Evolutionary conservation across 1,139 yeast species (phyloP), one percentile per base, ranked within the genome.

Genomic region (Zygosaccharomyces sapae): DNA sequence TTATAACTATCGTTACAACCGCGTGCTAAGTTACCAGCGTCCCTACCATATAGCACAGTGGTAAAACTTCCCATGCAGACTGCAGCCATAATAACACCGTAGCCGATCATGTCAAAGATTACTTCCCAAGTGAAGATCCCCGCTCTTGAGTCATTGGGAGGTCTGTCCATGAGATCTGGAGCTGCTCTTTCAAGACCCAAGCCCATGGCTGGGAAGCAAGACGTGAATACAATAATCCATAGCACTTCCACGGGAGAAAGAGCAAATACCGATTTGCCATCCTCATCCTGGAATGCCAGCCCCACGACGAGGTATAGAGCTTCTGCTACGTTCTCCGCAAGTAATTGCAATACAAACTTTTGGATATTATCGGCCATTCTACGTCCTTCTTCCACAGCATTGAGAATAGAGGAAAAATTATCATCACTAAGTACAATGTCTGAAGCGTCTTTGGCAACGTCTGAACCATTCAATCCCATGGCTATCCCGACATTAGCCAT

Each of bases 181-280:
- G 90, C 97, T 30, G 94, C 97, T 4, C 96, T 95, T 69, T 92
- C 99, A 33, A 92, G 96, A 50, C 98, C 98, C 43, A 92, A 74
- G 0, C 96, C 88, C 72, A 92, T 97, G 0, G 98, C 98, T 2
- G 99, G 99, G 33, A 97, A 97, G 2, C 98, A 97, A 66, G 94
- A 97, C 92, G 94, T 92, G 54, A 92, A 77, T 46, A 92, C 94
- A 66, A 92, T 92, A 64, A 92, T 89, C 97, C 98, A 92, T 60
- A 92, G 73, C 55, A 94, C 94, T 72, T 92, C 97, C 94, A 92
- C 94, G 19, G 99, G 97, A 61, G 94, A 90, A 57, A 92, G 75
- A 7, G 99, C 98, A 62, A 89, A 55, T 8, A 63, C 66, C 4
- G 68, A 63, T 86, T 49, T 95, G 89, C 55, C 87, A 71, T 47